Evolutionary conservation across 495 filamentous ascomycete genomes (phyloP).

Genomic region (Clavariopsis aquatica): DNA sequence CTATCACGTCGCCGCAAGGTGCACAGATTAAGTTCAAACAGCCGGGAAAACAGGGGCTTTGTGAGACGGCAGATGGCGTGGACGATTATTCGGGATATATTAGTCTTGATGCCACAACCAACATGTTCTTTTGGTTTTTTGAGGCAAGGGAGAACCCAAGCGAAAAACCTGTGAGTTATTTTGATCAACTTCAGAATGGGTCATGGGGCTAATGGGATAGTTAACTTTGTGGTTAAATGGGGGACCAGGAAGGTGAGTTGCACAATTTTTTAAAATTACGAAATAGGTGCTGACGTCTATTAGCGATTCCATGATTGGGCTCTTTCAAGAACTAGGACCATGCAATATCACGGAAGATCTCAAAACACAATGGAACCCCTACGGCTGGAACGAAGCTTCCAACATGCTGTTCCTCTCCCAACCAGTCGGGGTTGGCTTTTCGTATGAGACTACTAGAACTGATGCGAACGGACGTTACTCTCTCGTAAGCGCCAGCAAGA

Average conservation of each 20-base stretch:
- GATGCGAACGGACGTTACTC: constrained; percentile 54
- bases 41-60: constrained; percentile 52
- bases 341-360: constrained; percentile 58
- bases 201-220: constrained; percentile 8
- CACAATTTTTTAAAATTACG: not conserved
- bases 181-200: not conserved
- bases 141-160: constrained; percentile 37
- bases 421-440: constrained; percentile 64
- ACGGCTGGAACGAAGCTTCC: constrained; percentile 71
- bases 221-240: constrained; percentile 46
- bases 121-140: constrained; percentile 43
- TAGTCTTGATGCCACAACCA: constrained; percentile 27
- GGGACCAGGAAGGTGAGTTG: constrained; percentile 50
- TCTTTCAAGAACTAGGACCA: constrained; percentile 70
- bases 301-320: constrained; percentile 65
- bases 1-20: constrained; percentile 60
- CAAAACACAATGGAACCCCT: constrained; percentile 59
- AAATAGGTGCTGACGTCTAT: not conserved
- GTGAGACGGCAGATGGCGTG: constrained; percentile 48
- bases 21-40: constrained; percentile 56
- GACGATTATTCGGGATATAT: constrained; percentile 39
- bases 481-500: constrained; percentile 38
- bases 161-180: constrained; percentile 35
- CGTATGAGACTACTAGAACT: constrained; percentile 51
- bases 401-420: constrained; percentile 78